Evolutionary conservation across 2,329 filamentous ascomycete species (phyloP), one percentile per base, ranked within the genome.

Genomic region (Magnaporthiopsis incrustans): DNA sequence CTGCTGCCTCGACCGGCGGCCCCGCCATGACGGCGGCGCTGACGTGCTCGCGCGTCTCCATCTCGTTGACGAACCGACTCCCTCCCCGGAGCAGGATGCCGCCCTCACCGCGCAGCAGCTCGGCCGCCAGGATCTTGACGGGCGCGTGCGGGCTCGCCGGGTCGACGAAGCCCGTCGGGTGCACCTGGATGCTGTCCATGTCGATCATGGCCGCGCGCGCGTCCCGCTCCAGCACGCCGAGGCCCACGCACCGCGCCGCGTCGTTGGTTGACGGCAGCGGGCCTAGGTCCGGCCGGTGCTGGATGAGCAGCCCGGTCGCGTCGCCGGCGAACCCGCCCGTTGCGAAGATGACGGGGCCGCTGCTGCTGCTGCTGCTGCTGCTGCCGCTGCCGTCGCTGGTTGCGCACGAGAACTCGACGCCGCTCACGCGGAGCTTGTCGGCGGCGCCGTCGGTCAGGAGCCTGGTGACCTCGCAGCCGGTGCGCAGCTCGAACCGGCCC

Each of bases 91-190:
- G 72, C 33, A 89, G 67, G 4, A 88, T 79, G 0, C 85, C 86
- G 0, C 86, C 86, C 68, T 88, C 85, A 0, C 85, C 86, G 4
- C 86, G 76, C 32, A 89, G 75, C 65, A 86, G 77, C 72, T 89
- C 86, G 0, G 86, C 86, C 0, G 85, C 85, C 4, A 89, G 79
- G 68, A 89, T 85, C 72, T 89, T 89, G 60, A 85, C 79, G 44
- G 73, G 73, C 0, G 78, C 77, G 0, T 67, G 68, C 0, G 76
- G 73, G 38, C 78, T 77, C 1, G 77, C 75, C 0, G 81, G 80
- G 67, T 88, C 85, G 7, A 89, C 76, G 69, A 89, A 89, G 0
- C 85, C 84, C 0, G 86, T 88, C 2, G 86, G 86, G 67, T 89
- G 86, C 5, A 89, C 78, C 71, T 89, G 86, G 2, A 89, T 84